These are phyloP conservation scores for Omphalotus guepiniiformis DNA, from an alignment of 768 basidiomycete species.

Conservation along the genomic window DNA sequence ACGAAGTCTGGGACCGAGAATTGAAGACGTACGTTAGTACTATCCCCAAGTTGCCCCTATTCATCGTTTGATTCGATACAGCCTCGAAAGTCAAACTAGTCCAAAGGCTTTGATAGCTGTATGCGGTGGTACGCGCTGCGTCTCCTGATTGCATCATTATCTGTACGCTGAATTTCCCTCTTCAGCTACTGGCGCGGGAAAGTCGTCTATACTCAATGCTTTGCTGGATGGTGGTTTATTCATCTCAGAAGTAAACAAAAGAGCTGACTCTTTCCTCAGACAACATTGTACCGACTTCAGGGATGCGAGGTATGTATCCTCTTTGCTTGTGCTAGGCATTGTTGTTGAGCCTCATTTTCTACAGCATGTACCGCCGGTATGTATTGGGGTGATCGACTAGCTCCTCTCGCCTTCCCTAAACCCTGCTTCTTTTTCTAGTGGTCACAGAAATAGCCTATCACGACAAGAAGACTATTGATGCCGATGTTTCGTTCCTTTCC, in stretches of 20 bases:
- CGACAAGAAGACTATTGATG: constrained; percentile 49
- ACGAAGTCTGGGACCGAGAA: constrained; percentile 58
- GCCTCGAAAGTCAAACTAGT: constrained; percentile 43
- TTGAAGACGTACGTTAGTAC: constrained; percentile 36
- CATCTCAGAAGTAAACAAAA: too few species aligned
- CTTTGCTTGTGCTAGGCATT: not conserved
- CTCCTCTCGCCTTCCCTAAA: not conserved
- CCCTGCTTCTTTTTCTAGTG: constrained; percentile 27
- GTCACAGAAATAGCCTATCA: constrained; percentile 61
- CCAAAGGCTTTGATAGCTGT: constrained; percentile 63
- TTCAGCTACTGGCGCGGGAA: constrained; percentile 56
- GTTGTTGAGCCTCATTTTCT: not conserved
- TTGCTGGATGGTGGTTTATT: constrained; percentile 48
- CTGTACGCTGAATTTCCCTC: not conserved
- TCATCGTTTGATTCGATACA: constrained; percentile 15
- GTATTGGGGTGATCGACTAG: not conserved
- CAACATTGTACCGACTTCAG: constrained; percentile 62
- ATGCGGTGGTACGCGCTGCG: constrained; percentile 43
- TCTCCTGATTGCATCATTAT: not conserved
- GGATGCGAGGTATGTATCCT: constrained; percentile 48
- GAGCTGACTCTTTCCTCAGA: constrained; percentile 34
- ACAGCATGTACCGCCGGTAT: constrained; percentile 52
- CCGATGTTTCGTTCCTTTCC: constrained; percentile 55
- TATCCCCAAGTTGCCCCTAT: not conserved
- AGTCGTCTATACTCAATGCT: constrained; percentile 59